Conservation (phyloP, 2,329 filamentous ascomycete species). For the Aspergillus pseudonomiae region DNA sequence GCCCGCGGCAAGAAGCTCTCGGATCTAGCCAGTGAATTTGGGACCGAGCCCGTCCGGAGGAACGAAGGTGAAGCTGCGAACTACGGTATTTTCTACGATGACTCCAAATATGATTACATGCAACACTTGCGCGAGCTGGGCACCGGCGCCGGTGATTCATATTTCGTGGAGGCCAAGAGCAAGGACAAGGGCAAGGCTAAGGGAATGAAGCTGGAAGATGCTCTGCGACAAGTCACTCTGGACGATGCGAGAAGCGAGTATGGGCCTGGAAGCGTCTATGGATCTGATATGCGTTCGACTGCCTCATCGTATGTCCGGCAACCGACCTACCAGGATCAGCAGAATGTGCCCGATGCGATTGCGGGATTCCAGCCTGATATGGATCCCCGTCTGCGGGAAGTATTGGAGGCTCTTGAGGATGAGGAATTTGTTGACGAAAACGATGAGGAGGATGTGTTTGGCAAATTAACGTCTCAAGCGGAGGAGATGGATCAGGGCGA, state of each 20-base stretch:
- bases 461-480: conserved; percentile 66
- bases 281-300: conserved; percentile 40
- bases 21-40: conserved; percentile 77
- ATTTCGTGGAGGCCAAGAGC: conserved; percentile 76
- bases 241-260: conserved; percentile 41
- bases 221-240: conserved; percentile 63
- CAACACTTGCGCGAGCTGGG: conserved; percentile 94
- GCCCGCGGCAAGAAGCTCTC: conserved; percentile 64
- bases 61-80: conserved; percentile 97
- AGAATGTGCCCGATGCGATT: conserved; percentile 87
- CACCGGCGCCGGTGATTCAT: conserved; percentile 67
- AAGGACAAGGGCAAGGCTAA: conserved; percentile 62
- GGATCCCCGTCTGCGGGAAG: conserved; percentile 89
- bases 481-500: conserved; percentile 76
- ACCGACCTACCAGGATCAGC: conserved; percentile 86
- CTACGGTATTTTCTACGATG: conserved; percentile 92
- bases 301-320: conserved; percentile 76
- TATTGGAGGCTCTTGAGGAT: conserved; percentile 90
- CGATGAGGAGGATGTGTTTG: conserved; percentile 80
- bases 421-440: conserved; percentile 89
- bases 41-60: conserved; percentile 67
- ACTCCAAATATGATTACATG: conserved; percentile 98
- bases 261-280: conserved; percentile 39
- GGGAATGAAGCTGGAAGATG: conserved; percentile 82
- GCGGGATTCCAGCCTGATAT: conserved; percentile 96